Base-by-base conservation (phyloP, 129 eudicot genomes). In the Chrysanthemum seticuspe region DNA sequence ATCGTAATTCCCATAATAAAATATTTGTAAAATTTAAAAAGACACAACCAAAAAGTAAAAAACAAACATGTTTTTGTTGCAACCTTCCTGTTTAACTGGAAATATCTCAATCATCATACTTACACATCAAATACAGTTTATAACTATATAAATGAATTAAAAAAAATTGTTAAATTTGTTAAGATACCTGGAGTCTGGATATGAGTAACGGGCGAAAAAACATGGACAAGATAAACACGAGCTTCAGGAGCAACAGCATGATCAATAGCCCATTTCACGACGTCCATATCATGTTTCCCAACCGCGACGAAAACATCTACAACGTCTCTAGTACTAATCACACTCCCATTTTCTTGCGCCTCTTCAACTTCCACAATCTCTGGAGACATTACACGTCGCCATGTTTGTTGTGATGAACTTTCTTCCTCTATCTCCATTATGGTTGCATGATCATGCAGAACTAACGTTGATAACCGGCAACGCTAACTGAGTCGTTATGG, bases 261-360 rank as follows among this genome's bases (percentile, higher is more conserved):
- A 84, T 87, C 87, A 56, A 92, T 84, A 18, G 89, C 95, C 95
- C 96, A 92, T 82, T 78, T 82, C 36, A 89, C 83, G 14, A 89
- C 96, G 48, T 89, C 88, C 79, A 89, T 54, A 64, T 87, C 96
- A 68, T 87, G 76, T 70, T 85, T 92, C 4, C 98, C 98, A 36
- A 92, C 96, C 60, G 95, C 98, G 21, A 92, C 87, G 73, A 78
- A 92, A 10, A 92, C 92, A 61, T 92, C 82, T 6, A 25, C 72
- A 25, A 15, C 78, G 2, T 78, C 83, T 48, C 9, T 40, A 40
- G 47, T 40, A 40, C 79, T 67, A 57, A 10, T 81, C 47, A 23
- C 66, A 68, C 67, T 78, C 10, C 69, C 13, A 3, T 15, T 36
- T 1, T 89, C 96, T 13, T 71, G 77, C 5, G 82, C 91, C 25